These are phyloP conservation scores for Alloteropsis semialata DNA, from an alignment of 176 grass and related monocot genomes.

Conservation along the genomic window DNA sequence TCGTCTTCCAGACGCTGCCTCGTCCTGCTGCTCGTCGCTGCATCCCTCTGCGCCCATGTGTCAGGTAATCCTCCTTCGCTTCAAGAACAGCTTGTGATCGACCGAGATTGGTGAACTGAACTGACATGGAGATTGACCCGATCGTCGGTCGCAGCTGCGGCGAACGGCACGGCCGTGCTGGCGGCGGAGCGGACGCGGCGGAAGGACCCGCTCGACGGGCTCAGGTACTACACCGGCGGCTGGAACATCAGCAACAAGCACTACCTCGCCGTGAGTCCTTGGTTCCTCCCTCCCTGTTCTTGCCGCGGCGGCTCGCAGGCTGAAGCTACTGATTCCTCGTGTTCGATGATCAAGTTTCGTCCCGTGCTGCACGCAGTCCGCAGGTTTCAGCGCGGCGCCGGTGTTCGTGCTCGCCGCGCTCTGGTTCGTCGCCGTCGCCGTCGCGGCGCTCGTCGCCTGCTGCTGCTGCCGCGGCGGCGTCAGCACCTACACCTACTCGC, in stretches of 20 bases:
- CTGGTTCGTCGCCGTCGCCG: constrained; percentile 58
- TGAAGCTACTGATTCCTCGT: too few species aligned
- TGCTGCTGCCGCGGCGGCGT: constrained; percentile 43
- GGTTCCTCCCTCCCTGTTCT: not conserved
- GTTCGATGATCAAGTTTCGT: not conserved
- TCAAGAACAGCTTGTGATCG: not conserved
- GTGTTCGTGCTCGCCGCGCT: constrained; percentile 45
- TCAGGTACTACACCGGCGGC: constrained; percentile 64
- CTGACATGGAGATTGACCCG: not conserved
- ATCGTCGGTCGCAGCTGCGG: not conserved
- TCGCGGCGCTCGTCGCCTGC: constrained; percentile 34
- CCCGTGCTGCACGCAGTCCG: constrained; percentile 47
- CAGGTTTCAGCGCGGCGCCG: constrained; percentile 66
- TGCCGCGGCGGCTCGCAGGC: too few species aligned
- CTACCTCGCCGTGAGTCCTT: constrained; percentile 69
- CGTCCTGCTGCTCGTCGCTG: constrained; percentile 7
- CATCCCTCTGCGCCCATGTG: not conserved
- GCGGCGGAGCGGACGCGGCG: constrained; percentile 65
- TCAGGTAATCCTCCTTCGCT: not conserved
- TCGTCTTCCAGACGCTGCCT: not conserved
- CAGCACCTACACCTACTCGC: constrained; percentile 51
- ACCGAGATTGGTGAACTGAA: not conserved
- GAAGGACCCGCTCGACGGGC: constrained; percentile 71
- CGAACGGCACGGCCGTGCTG: constrained; percentile 30
- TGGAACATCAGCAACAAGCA: constrained; percentile 92